phyloP scores from a whole-genome alignment of 495 filamentous ascomycete genomes.

The Hypoxylon subgilvum region DNA sequence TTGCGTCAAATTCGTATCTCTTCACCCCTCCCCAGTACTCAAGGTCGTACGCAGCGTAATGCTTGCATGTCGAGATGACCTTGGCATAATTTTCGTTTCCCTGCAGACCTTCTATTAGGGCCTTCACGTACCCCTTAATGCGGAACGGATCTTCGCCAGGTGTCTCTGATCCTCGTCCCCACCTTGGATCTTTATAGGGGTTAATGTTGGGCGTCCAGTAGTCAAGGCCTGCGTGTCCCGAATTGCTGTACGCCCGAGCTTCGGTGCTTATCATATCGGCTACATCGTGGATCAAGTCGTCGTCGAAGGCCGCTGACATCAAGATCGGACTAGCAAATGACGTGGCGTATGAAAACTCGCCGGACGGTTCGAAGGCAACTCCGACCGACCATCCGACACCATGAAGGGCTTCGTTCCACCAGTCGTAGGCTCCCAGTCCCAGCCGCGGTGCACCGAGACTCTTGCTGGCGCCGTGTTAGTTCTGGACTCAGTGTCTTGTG shows the following conservation, averaged over 20 bases:
- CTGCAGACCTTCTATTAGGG: constrained; percentile 66
- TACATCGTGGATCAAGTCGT: constrained; percentile 51
- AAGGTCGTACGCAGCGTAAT: constrained; percentile 70
- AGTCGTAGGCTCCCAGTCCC: constrained; percentile 53
- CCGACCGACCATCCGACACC: constrained; percentile 48
- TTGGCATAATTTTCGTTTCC: constrained; percentile 51
- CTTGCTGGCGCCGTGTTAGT: constrained; percentile 35
- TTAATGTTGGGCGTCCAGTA: constrained; percentile 76
- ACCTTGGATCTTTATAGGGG: constrained; percentile 60
- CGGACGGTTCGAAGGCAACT: constrained; percentile 40
- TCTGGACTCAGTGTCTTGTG: background rate
- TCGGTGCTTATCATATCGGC: constrained; percentile 62
- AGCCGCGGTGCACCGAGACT: constrained; percentile 47
- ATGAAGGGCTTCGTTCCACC: constrained; percentile 61
- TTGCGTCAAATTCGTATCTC: constrained; percentile 49
- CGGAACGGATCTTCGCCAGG: constrained; percentile 62
- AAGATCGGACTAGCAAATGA: constrained; percentile 56
- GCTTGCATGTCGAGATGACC: constrained; percentile 69
- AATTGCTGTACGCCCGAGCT: constrained; percentile 71
- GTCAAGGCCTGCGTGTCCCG: constrained; percentile 61
- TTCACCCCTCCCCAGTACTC: constrained; percentile 53
- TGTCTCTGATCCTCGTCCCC: constrained; percentile 50
- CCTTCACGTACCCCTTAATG: constrained; percentile 62
- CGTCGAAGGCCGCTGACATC: constrained; percentile 55
- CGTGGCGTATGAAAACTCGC: constrained; percentile 54